Evolutionary conservation across 2,329 filamentous ascomycete species (phyloP).

Genomic region (Dendryphion nanum): DNA sequence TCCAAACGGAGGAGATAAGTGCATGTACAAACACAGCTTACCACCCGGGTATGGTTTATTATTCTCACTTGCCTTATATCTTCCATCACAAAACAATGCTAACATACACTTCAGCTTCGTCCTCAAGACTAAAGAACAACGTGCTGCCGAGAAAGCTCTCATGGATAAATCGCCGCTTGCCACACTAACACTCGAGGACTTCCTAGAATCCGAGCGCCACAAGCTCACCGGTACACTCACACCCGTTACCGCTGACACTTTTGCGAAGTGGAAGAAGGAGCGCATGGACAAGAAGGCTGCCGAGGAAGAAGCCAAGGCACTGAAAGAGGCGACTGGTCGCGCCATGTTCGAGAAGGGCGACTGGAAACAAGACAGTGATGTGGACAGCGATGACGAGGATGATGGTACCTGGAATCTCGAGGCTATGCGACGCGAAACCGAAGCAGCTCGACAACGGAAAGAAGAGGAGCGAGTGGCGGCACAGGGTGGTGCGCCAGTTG

Average conservation of each 20-base stretch:
- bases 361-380: constrained; percentile 69
- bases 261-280: constrained; percentile 96
- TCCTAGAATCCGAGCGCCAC: constrained; percentile 92
- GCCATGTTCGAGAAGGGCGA: constrained; percentile 96
- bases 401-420: constrained; percentile 72
- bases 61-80: constrained; percentile 21
- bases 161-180: constrained; percentile 94
- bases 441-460: constrained; percentile 68
- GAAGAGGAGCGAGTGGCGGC: constrained; percentile 67
- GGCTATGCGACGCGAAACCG: constrained; percentile 80
- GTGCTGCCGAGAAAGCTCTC: constrained; percentile 90
- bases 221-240: constrained; percentile 90
- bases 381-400: constrained; percentile 64
- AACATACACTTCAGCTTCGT: constrained; percentile 65
- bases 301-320: constrained; percentile 83
- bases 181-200: constrained; percentile 94
- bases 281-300: constrained; percentile 93
- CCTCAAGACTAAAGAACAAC: constrained; percentile 96
- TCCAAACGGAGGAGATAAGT: constrained; percentile 94
- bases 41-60: constrained; percentile 93
- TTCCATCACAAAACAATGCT: too few relatives aligned
- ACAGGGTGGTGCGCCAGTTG: background rate
- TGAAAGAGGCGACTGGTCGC: constrained; percentile 93
- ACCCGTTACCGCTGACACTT: constrained; percentile 87
- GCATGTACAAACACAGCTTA: constrained; percentile 96